Conservation (phyloP, 768 basidiomycete genomes). For the Trichaptum fuscoviolaceum region DNA sequence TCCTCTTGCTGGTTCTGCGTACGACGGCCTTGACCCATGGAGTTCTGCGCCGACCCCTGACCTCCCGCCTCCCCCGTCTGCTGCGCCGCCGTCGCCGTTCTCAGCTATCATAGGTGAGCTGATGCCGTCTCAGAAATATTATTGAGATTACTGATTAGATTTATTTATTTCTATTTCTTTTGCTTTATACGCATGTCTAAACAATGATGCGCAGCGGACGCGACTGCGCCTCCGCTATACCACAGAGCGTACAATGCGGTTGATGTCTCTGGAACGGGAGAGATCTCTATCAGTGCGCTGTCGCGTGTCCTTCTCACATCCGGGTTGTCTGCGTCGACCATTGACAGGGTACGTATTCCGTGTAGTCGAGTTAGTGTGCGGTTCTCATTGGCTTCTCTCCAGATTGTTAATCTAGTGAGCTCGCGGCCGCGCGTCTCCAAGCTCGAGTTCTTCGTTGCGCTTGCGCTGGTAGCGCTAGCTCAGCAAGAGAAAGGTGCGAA, state of each 20-base stretch:
- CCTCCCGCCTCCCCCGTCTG: slow-evolving; percentile 51
- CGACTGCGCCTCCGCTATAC: slow-evolving; percentile 76
- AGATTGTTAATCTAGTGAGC: slow-evolving; percentile 91
- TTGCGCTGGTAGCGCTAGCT: slow-evolving; percentile 82
- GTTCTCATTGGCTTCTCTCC: slow-evolving; percentile 4
- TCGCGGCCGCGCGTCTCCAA: slow-evolving; percentile 75
- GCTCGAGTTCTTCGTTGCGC: slow-evolving; percentile 86
- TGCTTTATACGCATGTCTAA: slow-evolving; percentile 11
- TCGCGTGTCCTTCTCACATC: slow-evolving; percentile 79
- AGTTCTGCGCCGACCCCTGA: slow-evolving; percentile 69
- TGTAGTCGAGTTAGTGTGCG: background rate
- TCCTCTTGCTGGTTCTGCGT: slow-evolving; percentile 49
- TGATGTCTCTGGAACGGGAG: slow-evolving; percentile 65
- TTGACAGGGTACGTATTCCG: slow-evolving; percentile 67
- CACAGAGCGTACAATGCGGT: slow-evolving; percentile 66
- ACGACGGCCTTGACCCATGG: slow-evolving; percentile 57
- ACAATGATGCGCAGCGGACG: slow-evolving; percentile 49
- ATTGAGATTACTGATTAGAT: background rate
- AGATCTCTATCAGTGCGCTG: slow-evolving; percentile 77
- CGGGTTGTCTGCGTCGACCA: slow-evolving; percentile 69
- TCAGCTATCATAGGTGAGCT: slow-evolving; percentile 64
- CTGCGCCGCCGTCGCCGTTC: slow-evolving; percentile 44
- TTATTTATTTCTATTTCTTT: background rate
- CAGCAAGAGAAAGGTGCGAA: slow-evolving; percentile 71
- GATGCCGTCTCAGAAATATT: background rate